These are phyloP conservation scores for Cyclotella distinguenda DNA, from an alignment of 108 stramenopile species.

Conservation along the genomic window DNA sequence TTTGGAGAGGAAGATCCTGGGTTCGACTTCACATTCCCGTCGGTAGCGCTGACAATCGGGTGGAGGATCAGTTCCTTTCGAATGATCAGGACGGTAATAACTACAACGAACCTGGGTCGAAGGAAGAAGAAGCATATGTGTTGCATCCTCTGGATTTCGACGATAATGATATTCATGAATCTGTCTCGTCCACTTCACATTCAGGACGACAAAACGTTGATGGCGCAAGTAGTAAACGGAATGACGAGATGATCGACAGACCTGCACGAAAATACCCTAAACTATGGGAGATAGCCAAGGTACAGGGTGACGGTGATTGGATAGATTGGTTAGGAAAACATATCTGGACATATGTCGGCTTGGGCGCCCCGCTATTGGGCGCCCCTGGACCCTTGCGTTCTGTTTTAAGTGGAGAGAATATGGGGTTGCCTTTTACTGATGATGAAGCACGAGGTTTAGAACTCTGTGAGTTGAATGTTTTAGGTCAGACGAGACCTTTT, in stretches of 20 bases:
- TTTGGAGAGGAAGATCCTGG: conserved; percentile 37
- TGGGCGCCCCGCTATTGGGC: conserved; percentile 79
- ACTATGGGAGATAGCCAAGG: conserved; percentile 69
- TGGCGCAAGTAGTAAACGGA: conserved; percentile 16
- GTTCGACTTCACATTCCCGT: conserved; percentile 28
- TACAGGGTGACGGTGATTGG: conserved; percentile 75
- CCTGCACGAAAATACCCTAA: conserved; percentile 38
- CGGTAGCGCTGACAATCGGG: conserved; percentile 16
- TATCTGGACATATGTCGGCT: conserved; percentile 81
- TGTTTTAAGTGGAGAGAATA: conserved; percentile 85
- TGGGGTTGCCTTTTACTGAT: conserved; percentile 86
- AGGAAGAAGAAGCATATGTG: background rate
- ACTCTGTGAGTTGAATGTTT: conserved; percentile 51
- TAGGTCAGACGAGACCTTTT: background rate
- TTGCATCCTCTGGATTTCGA: background rate
- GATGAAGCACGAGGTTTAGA: conserved; percentile 73
- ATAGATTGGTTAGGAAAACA: conserved; percentile 79
- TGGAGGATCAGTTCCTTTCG: conserved; percentile 2
- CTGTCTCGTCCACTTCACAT: too few species aligned
- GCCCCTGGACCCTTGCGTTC: conserved; percentile 83
- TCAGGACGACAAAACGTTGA: background rate
- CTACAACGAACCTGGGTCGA: background rate
- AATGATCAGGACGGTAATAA: background rate
- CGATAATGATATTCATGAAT: background rate
- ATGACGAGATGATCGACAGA: background rate